A percentile compares a stretch with the other conserved stretches of the same genome.
phyloP scores from a whole-genome alignment of 208 protist genomes.

The Leishmania amazonensis region DNA sequence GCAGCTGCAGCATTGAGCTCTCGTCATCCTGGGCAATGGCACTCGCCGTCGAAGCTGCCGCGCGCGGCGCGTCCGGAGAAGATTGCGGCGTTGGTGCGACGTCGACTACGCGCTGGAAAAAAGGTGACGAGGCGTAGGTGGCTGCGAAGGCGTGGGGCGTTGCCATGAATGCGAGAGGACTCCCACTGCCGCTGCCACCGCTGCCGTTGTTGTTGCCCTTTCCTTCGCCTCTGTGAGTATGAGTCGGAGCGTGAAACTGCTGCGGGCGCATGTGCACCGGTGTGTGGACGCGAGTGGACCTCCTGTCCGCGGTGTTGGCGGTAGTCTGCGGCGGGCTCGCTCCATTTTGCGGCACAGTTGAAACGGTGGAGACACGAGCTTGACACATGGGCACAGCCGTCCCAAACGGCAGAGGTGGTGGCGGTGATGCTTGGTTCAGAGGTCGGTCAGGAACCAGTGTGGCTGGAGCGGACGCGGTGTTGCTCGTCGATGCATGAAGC shows the following conservation, averaged over 20 bases:
- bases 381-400: background rate
- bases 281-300: background rate
- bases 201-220: background rate
- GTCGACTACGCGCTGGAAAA: conserved; percentile 26
- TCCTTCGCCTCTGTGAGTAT: background rate
- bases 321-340: background rate
- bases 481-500: background rate
- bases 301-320: background rate
- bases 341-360: background rate
- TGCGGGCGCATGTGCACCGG: background rate
- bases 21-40: background rate
- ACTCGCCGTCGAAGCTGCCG: background rate
- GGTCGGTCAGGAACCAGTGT: background rate
- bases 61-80: background rate
- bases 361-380: background rate
- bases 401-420: background rate
- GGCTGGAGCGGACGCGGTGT: background rate
- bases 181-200: background rate
- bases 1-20: conserved; percentile 11
- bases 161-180: background rate
- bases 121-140: conserved; percentile 12
- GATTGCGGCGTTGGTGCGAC: background rate
- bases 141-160: background rate
- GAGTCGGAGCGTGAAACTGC: background rate
- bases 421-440: background rate